phyloP scores from a whole-genome alignment of 2,329 filamentous ascomycete genomes.

The Gnomoniopsis sp. region DNA sequence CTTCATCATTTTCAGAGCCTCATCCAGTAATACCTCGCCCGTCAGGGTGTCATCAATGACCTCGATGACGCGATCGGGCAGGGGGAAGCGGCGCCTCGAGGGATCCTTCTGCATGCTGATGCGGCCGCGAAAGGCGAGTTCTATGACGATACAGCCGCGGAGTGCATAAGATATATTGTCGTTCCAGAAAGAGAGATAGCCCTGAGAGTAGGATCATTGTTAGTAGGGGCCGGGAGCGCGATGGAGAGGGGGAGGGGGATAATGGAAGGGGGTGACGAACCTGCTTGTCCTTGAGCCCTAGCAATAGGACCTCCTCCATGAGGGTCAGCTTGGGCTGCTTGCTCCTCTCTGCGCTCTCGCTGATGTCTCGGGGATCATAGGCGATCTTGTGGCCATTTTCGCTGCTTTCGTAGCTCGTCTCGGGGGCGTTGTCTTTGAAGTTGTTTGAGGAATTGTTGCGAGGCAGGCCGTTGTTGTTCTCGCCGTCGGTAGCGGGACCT shows the following conservation, averaged over 20 bases:
- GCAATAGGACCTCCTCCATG: slow-evolving; percentile 95
- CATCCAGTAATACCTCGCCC: slow-evolving; percentile 93
- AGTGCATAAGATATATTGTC: slow-evolving; percentile 99
- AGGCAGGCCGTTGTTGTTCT: slow-evolving; percentile 48
- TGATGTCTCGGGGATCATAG: slow-evolving; percentile 95
- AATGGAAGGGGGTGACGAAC: slow-evolving; percentile 45
- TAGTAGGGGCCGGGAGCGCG: not conserved
- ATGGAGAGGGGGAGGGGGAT: not conserved
- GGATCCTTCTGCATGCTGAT: slow-evolving; percentile 99
- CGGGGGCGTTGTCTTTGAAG: slow-evolving; percentile 53
- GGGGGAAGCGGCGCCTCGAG: slow-evolving; percentile 82
- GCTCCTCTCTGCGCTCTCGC: slow-evolving; percentile 90
- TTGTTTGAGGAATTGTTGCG: slow-evolving; percentile 55
- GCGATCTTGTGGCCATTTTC: slow-evolving; percentile 99
- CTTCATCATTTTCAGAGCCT: slow-evolving; percentile 99
- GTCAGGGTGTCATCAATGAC: slow-evolving; percentile 96
- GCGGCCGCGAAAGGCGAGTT: slow-evolving; percentile 90
- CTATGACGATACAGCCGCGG: slow-evolving; percentile 96
- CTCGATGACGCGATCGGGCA: slow-evolving; percentile 92
- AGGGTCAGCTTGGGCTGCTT: slow-evolving; percentile 98
- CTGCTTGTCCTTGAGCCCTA: slow-evolving; percentile 98
- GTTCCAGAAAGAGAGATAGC: slow-evolving; percentile 99
- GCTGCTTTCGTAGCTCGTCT: slow-evolving; percentile 85
- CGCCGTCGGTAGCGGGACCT: slow-evolving; percentile 50
- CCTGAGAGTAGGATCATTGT: slow-evolving; percentile 47